Evolutionary conservation across 371 early-diverging fungal species (phyloP), one percentile per base, ranked within the genome.

Genomic region (Actinomucor elegans): DNA sequence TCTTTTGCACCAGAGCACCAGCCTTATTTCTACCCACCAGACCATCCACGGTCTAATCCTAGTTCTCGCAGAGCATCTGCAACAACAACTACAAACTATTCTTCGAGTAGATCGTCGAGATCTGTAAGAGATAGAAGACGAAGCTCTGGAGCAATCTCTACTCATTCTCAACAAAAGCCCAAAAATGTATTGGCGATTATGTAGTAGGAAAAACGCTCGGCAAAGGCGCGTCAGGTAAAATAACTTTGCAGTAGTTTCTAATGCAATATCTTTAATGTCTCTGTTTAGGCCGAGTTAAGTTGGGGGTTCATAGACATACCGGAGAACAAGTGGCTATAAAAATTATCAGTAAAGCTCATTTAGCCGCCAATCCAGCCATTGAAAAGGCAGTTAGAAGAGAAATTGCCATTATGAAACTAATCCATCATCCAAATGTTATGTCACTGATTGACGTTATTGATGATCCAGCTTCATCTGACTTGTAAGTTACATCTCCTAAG

Each of bases 351-450:
- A 77, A 77, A 56, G 55, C 72, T 3, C 74, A 77, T 40, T 54
- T 77, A 48, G 71, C 73, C 29, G 62, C 69, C 23, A 64, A 85
- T 75, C 76, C 81, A 63, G 55, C 87, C 61, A 61, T 81, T 74
- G 66, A 87, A 77, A 69, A 88, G 77, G 74, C 77, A 11, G 87
- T 90, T 33, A 69, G 81, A 40, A 71, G 83, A 21, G 90, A 90
- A 63, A 86, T 90, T 51, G 90, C 89, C 12, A 87, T 90, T 29
- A 72, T 90, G 71, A 88, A 90, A 51, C 73, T 87, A 28, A 79
- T 81, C 37, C 60, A 69, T 31, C 90, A 90, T 58, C 87, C 87
- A 7, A 82, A 88, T 55, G 81, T 90, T 20, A 88, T 90, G 64
- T 59, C 73, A 26, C 58, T 90, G 20, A 56, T 74, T 24, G 90